A percentile compares a stretch with the other conserved stretches of the same genome.
Conservation (phyloP, 2,329 filamentous ascomycete genomes). For the Cercospora beticola region DNA sequence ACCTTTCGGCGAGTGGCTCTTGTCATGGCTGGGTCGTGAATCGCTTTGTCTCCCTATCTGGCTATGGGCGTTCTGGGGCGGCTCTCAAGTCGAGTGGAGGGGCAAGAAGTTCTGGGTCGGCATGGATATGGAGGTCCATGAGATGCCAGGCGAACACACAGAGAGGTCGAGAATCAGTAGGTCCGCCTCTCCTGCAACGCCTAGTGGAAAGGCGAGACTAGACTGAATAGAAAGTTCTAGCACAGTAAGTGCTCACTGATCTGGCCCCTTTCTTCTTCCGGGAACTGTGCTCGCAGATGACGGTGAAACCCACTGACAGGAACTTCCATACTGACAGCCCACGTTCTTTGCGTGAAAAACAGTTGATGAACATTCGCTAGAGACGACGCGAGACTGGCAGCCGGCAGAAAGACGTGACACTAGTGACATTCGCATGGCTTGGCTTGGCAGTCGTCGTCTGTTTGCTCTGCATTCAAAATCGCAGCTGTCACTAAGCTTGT, state of each 20-base stretch:
- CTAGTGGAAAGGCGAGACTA: constrained; percentile 11
- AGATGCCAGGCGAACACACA: constrained; percentile 25
- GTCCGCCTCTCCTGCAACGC: background rate
- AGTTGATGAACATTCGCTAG: background rate
- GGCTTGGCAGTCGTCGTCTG: background rate
- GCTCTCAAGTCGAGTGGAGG: constrained; percentile 82
- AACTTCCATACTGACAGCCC: background rate
- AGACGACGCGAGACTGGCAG: background rate
- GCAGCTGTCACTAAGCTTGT: no score
- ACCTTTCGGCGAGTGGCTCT: constrained; percentile 68
- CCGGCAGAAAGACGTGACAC: background rate
- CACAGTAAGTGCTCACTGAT: background rate
- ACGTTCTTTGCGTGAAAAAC: no score
- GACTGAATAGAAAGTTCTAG: constrained; percentile 10
- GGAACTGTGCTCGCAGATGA: background rate
- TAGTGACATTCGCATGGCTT: background rate
- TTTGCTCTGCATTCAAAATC: background rate
- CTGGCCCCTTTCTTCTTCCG: background rate
- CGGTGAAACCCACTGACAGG: background rate
- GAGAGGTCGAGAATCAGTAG: background rate
- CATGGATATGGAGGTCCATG: constrained; percentile 77
- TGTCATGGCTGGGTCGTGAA: constrained; percentile 84
- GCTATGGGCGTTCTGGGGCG: constrained; percentile 85
- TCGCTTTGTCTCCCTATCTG: constrained; percentile 82
- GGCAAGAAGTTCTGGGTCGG: constrained; percentile 79